Base-by-base conservation (phyloP, 345 rosid genomes). In the Cardamine occulta region DNA sequence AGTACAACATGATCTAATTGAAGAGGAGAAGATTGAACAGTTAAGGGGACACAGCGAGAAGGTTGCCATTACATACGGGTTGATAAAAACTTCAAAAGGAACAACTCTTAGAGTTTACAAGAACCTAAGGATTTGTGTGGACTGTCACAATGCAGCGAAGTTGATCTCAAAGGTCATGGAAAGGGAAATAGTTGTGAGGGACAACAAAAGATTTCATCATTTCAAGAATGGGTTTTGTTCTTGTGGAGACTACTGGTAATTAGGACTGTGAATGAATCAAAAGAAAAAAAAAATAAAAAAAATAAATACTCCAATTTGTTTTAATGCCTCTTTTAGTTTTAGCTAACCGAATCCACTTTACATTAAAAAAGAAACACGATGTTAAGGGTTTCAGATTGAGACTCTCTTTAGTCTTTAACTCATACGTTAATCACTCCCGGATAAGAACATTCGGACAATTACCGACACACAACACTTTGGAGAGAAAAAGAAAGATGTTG, bases 131-230 rank as follows among this genome's bases (percentile, higher is more conserved):
- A 84, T 84, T 32, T 88, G 91, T 72, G 80, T 76, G 47, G 90
- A 90, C 79, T 87, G 90, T 58, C 96, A 88, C 60, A 84, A 87
- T 68, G 87, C 86, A 49, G 83, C 85, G 0, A 88, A 87, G 80
- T 77, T 85, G 48, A 82, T 88, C 74, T 85, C 89, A 26, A 76
- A 79, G 63, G 85, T 74, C 8, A 77, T 66, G 37, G 71, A 76
- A 63, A 87, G 90, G 78, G 86, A 88, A 71, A 87, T 87, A 72
- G 64, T 88, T 44, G 80, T 86, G 10, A 78, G 94, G 77, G 94
- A 86, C 76, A 87, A 82, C 45, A 88, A 88, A 70, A 80, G 89
- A 23, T 87, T 87, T 72, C 93, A 90, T 84, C 93, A 84, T 73
- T 87, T 90, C 54, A 88, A 69, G 74, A 69, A 81, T 70, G 90